Conservation (phyloP, 2,329 filamentous ascomycete genomes). For the Botrytis galanthina region DNA sequence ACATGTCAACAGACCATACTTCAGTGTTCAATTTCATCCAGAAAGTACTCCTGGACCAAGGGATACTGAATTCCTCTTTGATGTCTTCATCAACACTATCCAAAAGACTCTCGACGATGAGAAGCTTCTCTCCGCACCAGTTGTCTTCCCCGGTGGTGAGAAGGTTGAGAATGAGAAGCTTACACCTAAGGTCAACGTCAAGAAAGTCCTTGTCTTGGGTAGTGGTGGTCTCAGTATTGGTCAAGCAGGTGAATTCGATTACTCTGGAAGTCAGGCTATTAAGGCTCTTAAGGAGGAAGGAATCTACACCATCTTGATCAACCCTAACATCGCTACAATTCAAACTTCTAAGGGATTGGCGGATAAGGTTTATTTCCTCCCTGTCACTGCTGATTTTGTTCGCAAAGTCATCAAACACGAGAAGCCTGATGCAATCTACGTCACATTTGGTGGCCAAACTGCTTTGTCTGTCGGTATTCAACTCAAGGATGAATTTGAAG, state of each 20-base stretch:
- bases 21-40: slow-evolving; percentile 99
- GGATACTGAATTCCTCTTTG: slow-evolving; percentile 95
- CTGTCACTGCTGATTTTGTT: slow-evolving; percentile 96
- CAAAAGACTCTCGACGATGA: slow-evolving; percentile 66
- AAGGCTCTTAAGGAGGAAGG: slow-evolving; percentile 96
- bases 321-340: slow-evolving; percentile 97
- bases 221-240: slow-evolving; percentile 95
- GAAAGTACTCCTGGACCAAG: slow-evolving; percentile 94
- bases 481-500: slow-evolving; percentile 71
- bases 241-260: slow-evolving; percentile 97
- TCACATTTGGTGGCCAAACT: slow-evolving; percentile 96
- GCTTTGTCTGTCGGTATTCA: slow-evolving; percentile 94
- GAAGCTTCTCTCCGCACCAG: slow-evolving; percentile 66
- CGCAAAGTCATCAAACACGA: slow-evolving; percentile 96
- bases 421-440: slow-evolving; percentile 92
- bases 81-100: slow-evolving; percentile 91
- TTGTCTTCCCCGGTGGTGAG: slow-evolving; percentile 84
- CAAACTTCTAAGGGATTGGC: slow-evolving; percentile 95
- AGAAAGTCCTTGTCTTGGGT: slow-evolving; percentile 96
- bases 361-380: slow-evolving; percentile 97
- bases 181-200: slow-evolving; percentile 82
- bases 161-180: slow-evolving; percentile 73
- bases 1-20: slow-evolving; percentile 81
- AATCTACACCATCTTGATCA: slow-evolving; percentile 87
- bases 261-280: slow-evolving; percentile 90